Base-by-base conservation (phyloP, 2,329 filamentous ascomycete species). In the Golovinomyces cichoracearum region DNA sequence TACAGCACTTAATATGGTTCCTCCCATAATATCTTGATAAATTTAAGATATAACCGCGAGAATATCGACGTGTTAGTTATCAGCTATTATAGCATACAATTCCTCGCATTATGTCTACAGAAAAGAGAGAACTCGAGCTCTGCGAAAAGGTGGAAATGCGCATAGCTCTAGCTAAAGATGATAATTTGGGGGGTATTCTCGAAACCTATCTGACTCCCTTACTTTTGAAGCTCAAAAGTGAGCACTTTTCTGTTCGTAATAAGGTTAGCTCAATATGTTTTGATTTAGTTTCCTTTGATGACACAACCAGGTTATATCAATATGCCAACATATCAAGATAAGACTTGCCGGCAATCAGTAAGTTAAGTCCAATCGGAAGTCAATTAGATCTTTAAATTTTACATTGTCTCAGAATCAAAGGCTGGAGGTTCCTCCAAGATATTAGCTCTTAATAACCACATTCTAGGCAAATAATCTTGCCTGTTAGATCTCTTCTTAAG, bases 201-300 rank as follows among this genome's bases (percentile, higher is more conserved):
- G 76, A 80, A 57, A 77, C 73, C 38, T 94, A 88, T 59, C 69
- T 98, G 23, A 68, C 81, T 3, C 80, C 88, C 0, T 65, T 95
- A 10, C 71, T 98, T 2, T 69, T 94, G 50, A 95, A 95, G 61
- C 76, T 92, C 27, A 77, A 72, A 27, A 94, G 86, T 45, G 80
- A 84, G 22, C 75, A 86, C 63, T 71, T 76, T 47, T 70, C 76
- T 41, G 90, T 95, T 25, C 75, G 88, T 57, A 79, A 79, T 57
- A 90, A 88, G 66, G 76, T 77, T 60, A 60, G 52, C 19, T 33
- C 4, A 19, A 38, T 21, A 15, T n/a, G 19, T 37, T 26, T 48
- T 27, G 47, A 52, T 25, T 9, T 22, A 40, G 21, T 31, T 48
- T 31, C 49, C 45, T 45, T 52, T 44, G 25, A 17, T 44, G 25